phyloP scores from a whole-genome alignment of 345 rosid genomes.

The Gossypium australe region DNA sequence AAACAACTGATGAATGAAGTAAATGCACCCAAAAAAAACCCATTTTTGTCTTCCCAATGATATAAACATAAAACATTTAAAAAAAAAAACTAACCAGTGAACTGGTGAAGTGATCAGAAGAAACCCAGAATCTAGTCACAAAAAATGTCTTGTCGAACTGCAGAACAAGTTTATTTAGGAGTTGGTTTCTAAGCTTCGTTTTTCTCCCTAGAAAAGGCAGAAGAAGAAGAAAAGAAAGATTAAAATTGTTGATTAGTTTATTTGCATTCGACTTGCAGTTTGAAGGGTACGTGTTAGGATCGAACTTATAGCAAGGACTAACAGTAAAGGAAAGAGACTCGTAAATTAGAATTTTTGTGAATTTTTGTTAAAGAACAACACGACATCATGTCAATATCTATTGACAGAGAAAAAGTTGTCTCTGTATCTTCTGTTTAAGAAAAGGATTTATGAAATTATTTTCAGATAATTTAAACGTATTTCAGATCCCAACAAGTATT shows the following conservation, averaged over 20 bases:
- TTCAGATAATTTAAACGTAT: too few relatives aligned
- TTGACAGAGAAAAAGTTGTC: too few relatives aligned
- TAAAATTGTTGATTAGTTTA: neutral
- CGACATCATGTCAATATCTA: too few relatives aligned
- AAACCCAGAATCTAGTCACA: neutral
- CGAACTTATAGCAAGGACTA: neutral
- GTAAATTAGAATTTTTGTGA: neutral
- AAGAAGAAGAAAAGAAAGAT: neutral
- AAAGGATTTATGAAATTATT: too few relatives aligned
- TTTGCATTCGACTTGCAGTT: neutral
- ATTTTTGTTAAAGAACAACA: neutral
- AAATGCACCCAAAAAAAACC: neutral
- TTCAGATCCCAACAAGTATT: too few relatives aligned
- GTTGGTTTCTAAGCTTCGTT: neutral
- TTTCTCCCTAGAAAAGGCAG: neutral
- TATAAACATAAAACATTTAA: neutral
- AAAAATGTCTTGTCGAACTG: neutral
- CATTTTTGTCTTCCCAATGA: neutral
- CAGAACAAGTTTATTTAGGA: neutral
- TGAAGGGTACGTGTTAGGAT: neutral
- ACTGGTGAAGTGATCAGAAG: neutral
- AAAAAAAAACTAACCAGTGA: constrained; percentile 5
- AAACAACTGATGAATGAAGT: constrained; percentile 31
- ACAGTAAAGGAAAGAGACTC: neutral
- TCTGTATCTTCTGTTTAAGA: too few relatives aligned